Evolutionary conservation across 441 rosid species (phyloP), one percentile per base, ranked within the genome.

Genomic region (Croton laevigatus): DNA sequence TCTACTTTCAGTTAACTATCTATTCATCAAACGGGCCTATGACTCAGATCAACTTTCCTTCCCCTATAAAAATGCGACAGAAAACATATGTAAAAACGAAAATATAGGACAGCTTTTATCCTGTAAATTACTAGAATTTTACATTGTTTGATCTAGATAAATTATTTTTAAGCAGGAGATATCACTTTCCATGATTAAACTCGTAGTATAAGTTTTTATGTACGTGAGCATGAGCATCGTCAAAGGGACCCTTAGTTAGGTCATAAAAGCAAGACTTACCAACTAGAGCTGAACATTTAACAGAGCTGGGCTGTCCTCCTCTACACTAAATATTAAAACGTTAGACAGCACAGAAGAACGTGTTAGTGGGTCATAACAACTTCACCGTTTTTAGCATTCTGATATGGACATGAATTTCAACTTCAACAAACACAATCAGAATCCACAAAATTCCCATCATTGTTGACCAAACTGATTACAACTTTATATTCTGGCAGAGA

Each of bases 331-430:
- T 46, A 51, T 34, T 5, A 32, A 27, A 19, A 62, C 13, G 45
- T 59, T 60, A 20, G 42, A 19, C 23, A 60, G 45, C 49, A 51
- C 19, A 37, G 2, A n/a, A 57, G 1, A 64, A 64, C 70, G 16
- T 57, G 75, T 9, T 45, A 32, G 68, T 55, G 57, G 58, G 70
- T 34, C 70, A 49, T 11, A 60, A 51, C 48, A 60, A 59, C n/a
- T n/a, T 27, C 34, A 14, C 20, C 34, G 61, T 53, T 40, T 23
- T 36, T 23, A 16, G 40, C 10, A 51, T 61, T 22, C 23, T 19
- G 52, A 61, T 4, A 36, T 36, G 8, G 60, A 20, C 27, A 58
- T 16, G 40, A 69, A 58, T 59, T 57, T 22, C 22, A 27, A 40
- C 57, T 27, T 27, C 4, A 42, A 23, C 20, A 19, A 4, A 27